Conservation (phyloP, 2,329 filamentous ascomycete species). For the Diaporthe australafricana region DNA sequence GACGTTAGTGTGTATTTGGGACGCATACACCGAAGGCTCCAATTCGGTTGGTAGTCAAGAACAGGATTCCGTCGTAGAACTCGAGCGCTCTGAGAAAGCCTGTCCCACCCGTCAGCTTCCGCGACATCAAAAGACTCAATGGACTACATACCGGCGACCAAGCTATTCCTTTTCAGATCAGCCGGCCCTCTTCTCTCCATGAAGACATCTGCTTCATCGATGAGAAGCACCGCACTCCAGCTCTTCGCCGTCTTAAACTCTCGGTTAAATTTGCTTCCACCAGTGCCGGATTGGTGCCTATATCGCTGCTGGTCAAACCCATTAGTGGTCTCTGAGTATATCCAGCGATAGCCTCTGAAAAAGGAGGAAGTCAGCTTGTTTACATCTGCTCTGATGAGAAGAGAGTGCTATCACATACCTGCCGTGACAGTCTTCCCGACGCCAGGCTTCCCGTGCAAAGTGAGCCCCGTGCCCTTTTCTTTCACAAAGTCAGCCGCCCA, state of each 20-base stretch:
- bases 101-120: neutral
- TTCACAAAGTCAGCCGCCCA: slow-evolving; percentile 30
- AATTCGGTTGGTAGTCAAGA: slow-evolving; percentile 46
- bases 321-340: slow-evolving; percentile 47
- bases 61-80: slow-evolving; percentile 47
- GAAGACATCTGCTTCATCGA: slow-evolving; percentile 50
- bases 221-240: slow-evolving; percentile 43
- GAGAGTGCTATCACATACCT: slow-evolving; percentile 38
- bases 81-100: slow-evolving; percentile 47
- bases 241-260: slow-evolving; percentile 37
- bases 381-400: neutral
- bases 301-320: slow-evolving; percentile 45
- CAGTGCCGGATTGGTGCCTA: slow-evolving; percentile 37
- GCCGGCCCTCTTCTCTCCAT: slow-evolving; percentile 44
- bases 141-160: slow-evolving; percentile 44
- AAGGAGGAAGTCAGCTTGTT: neutral
- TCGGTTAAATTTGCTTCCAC: neutral
- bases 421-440: slow-evolving; percentile 39
- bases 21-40: slow-evolving; percentile 42
- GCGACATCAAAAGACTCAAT: neutral
- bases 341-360: slow-evolving; percentile 49
- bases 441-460: slow-evolving; percentile 21
- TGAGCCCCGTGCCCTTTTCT: slow-evolving; percentile 21
- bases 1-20: no score
- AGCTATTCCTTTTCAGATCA: slow-evolving; percentile 46